phyloP scores from a whole-genome alignment of 805 yeast genomes.

The Candida taoyuanica region DNA sequence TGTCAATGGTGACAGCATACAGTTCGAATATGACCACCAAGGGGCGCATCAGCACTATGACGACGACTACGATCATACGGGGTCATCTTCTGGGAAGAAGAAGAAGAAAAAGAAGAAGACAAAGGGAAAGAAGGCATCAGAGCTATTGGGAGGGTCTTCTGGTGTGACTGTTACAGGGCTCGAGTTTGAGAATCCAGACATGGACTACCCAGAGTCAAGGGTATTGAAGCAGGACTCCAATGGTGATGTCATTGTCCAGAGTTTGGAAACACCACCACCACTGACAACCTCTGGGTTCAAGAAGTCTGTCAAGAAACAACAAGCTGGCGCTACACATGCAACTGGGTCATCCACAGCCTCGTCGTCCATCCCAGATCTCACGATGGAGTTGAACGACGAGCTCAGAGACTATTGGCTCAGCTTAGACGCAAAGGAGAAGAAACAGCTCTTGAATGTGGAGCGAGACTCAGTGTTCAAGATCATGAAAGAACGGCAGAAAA shows the following conservation, averaged over 20 bases:
- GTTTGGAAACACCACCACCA: conserved; percentile 26
- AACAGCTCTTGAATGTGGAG: conserved; percentile 58
- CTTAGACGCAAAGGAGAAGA: conserved; percentile 54
- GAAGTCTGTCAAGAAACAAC: conserved; percentile 22
- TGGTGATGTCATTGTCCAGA: conserved; percentile 73
- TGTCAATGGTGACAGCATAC: conserved; percentile 29
- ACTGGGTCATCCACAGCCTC: conserved; percentile 32
- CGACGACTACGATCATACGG: no score
- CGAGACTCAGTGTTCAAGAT: conserved; percentile 63
- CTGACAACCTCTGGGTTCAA: background rate
- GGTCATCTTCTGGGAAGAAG: conserved; percentile 11
- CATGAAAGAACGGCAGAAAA: conserved; percentile 55
- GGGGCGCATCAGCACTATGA: conserved; percentile 1
- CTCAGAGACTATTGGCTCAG: conserved; percentile 55
- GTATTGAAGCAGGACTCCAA: conserved; percentile 66
- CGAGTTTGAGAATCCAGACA: conserved; percentile 47
- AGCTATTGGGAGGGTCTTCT: background rate
- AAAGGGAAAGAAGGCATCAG: conserved; percentile 15
- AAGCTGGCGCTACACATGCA: conserved; percentile 26
- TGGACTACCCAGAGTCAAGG: conserved; percentile 68
- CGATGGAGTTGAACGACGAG: conserved; percentile 19
- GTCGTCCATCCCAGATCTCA: conserved; percentile 16
- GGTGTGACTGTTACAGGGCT: conserved; percentile 13
- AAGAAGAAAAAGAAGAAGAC: conserved; percentile 33
- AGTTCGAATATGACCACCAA: conserved; percentile 27